A percentile compares a stretch with the other conserved stretches of the same genome.
Conservation (phyloP, 169 alveolate genomes). For the Cryptosporidium viatorum region DNA sequence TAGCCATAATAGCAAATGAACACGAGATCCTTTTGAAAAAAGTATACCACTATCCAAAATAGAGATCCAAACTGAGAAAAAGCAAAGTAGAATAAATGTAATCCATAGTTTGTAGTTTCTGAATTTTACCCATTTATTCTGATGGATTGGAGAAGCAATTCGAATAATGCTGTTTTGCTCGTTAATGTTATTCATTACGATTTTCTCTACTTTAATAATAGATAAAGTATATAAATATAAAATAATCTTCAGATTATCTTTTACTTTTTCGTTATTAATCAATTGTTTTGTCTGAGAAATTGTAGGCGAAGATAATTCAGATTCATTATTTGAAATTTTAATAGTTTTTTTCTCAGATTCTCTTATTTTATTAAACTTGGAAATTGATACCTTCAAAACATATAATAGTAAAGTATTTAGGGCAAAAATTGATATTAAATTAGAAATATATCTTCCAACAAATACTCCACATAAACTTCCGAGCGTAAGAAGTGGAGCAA, state of each 20-base stretch:
- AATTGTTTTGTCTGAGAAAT: neutral
- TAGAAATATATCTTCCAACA: conserved; percentile 6
- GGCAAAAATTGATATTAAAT: conserved; percentile 14
- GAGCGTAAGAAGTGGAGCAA: conserved; percentile 54
- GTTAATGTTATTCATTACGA: neutral
- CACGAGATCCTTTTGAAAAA: neutral
- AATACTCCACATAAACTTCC: conserved; percentile 60
- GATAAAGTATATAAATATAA: conserved; percentile 35
- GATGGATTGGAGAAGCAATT: neutral
- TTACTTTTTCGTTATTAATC: neutral
- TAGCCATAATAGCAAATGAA: neutral
- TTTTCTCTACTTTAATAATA: neutral
- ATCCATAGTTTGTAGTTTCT: conserved; percentile 29
- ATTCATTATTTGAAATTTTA: neutral
- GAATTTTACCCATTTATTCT: neutral
- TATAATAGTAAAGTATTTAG: conserved; percentile 20
- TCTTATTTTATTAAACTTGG: conserved; percentile 24
- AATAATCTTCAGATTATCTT: conserved; percentile 29
- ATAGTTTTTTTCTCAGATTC: neutral
- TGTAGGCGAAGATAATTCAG: neutral
- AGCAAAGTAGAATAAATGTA: neutral
- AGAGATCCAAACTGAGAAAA: conserved; percentile 42
- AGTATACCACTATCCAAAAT: conserved; percentile 50
- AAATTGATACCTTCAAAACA: conserved; percentile 21
- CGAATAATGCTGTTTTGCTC: neutral